Base-by-base conservation (phyloP, 2,329 filamentous ascomycete species). In the Rosellinia necatrix region DNA sequence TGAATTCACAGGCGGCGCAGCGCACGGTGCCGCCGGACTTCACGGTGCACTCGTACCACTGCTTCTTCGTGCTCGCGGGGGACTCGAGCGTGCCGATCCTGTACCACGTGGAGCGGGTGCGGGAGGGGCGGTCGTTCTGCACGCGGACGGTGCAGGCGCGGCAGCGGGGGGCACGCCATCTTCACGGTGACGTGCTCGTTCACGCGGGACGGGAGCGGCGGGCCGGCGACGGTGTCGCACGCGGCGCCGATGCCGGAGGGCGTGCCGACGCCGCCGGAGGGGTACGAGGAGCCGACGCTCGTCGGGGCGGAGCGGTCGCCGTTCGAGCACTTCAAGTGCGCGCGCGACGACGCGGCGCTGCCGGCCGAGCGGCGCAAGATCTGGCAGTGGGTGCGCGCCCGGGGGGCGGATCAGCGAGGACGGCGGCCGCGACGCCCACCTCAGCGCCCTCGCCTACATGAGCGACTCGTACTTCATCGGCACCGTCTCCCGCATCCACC, bases 101-200 rank as follows among this genome's bases (percentile, higher is more conserved):
- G 60, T 97, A 96, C 77, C 91, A 97, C 71, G 94, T 99, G 42
- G 94, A 97, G 77, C 85, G 90, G 49, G 91, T 99, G 43, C 88
- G 94, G 52, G 91, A 96, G 70, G 94, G 94, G 7, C 86, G 88
- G 57, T 92, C 89, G 48, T 99, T 92, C 72, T 88, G 91, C 51
- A 97, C 94, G 32, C 83, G 94, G 51, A 97, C 93, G 1, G 94
- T 99, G n/a, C 93, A 97, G 75, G 94, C 94, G 27, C 82, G 92
- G 24, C 94, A 99, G 76, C 81, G 86, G 35, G n/a, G 94, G 92
- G 8, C 85, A 86, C 58, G 90, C 89, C 69, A 97, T 99, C 75
- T 97, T 97, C 76, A 97, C 93, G 15, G 94, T 91, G 1, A 99
- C 93, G 5, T 85, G 96, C 75, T 94, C 89, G 61, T 97, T 99